Percentiles rank a stretch among this genome's conserved stretches.
These are phyloP conservation scores for Trichoderma koningii DNA, from an alignment of 2,329 filamentous ascomycete genomes.

Conservation along the genomic window DNA sequence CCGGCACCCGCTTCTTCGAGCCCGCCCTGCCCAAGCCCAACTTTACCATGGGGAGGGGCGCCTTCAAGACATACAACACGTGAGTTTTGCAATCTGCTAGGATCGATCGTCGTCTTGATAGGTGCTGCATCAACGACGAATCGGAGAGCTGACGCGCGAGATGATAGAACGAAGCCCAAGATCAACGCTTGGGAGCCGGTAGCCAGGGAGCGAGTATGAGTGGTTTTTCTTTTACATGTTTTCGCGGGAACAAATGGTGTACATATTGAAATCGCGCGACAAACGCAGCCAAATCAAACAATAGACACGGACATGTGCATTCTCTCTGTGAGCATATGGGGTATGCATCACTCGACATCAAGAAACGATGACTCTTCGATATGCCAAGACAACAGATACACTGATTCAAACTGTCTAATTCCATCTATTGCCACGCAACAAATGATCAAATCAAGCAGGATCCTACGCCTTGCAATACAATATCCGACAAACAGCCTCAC, in stretches of 20 bases:
- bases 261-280: conserved; percentile 35
- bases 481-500: not conserved
- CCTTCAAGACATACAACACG: conserved; percentile 95
- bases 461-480: conserved; percentile 11
- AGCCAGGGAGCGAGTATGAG: conserved; percentile 40
- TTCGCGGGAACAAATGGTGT: conserved; percentile 31
- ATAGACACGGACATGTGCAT: not conserved
- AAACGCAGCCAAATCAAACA: conserved; percentile 10
- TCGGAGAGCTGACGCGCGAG: conserved; percentile 28
- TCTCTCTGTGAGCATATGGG: not conserved
- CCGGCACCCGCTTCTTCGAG: conserved; percentile 74
- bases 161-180: conserved; percentile 55
- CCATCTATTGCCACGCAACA: conserved; percentile 27
- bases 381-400: not conserved
- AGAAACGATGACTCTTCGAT: not conserved
- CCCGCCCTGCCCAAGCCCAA: conserved; percentile 70
- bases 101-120: not conserved
- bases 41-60: conserved; percentile 72
- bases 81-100: conserved; percentile 52
- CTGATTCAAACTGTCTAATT: conserved; percentile 22
- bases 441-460: conserved; percentile 26
- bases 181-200: conserved; percentile 55
- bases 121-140: not conserved
- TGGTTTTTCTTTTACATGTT: not conserved
- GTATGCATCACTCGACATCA: not conserved